A percentile compares a stretch with the other conserved stretches of the same genome.
These are phyloP conservation scores for Chaetomium cochliodes DNA, from an alignment of 495 filamentous ascomycete genomes.

Conservation along the genomic window DNA sequence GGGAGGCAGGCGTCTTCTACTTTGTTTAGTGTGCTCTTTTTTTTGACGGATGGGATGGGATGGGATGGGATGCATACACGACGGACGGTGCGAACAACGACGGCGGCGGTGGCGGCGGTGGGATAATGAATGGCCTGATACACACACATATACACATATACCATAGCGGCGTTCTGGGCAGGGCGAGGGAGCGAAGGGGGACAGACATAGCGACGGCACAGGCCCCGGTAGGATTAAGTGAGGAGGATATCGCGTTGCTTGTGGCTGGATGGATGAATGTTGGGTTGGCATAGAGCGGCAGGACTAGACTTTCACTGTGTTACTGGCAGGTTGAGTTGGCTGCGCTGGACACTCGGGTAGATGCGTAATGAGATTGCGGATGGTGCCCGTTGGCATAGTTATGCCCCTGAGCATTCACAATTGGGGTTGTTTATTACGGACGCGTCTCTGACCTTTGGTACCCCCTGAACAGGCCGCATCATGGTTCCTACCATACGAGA, in stretches of 20 bases:
- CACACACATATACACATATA: constrained; percentile 4
- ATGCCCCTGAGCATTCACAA: too few species aligned
- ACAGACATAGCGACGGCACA: neutral
- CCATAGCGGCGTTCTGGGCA: constrained; percentile 6
- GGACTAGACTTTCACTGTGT: neutral
- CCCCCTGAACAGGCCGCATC: too few species aligned
- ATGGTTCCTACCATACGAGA: too few species aligned
- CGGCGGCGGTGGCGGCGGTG: neutral
- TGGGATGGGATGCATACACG: neutral
- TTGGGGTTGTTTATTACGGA: too few species aligned
- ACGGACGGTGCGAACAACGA: too few species aligned
- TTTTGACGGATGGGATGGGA: neutral
- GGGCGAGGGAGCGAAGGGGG: neutral
- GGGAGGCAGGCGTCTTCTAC: neutral
- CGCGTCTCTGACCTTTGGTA: too few species aligned
- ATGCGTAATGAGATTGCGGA: constrained; percentile 6
- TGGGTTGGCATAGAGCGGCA: constrained; percentile 7
- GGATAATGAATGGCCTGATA: neutral
- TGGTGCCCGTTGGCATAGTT: neutral
- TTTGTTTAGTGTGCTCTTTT: neutral
- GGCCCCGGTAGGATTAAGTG: neutral
- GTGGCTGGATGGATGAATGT: too few species aligned
- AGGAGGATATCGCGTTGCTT: neutral
- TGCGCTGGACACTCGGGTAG: neutral
- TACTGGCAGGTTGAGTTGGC: too few species aligned